Evolutionary conservation across 2,329 filamentous ascomycete genomes (phyloP), one percentile per base, ranked within the genome.

Genomic region (Nothophaeocryptopus gaeumannii): DNA sequence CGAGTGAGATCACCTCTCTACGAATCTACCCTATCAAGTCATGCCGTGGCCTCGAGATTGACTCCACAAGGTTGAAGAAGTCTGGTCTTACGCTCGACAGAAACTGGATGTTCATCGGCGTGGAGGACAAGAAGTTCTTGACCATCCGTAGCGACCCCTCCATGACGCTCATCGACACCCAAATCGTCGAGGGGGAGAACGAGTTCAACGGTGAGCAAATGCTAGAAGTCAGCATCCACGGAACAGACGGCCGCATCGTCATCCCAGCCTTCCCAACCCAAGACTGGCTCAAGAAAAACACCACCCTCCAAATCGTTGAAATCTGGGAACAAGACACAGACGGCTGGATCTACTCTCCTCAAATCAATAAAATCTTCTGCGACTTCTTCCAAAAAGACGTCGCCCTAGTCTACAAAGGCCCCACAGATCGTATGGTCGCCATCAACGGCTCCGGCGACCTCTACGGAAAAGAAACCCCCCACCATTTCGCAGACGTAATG

Each of bases 11-110:
- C 33, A 69, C 70, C n/a, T 68, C 68, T 3, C 70, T 85, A 9
- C 76, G 75, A 48, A 74, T 84, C 58, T 84, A 85, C 62, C 82
- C 82, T 10, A 80, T 85, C 60, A 85, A 85, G 62, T 85, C 82
- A 53, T 85, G 83, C 58, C 80, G 83, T 39, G 82, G 82, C 8
- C 73, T 85, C 57, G 71, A 76, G 35, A 70, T 85, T 8, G 64
- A 74, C 12, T 74, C 72, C 2, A 74, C 79, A 2, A 72, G 69
- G 4, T 70, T 85, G 1, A 71, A 77, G 31, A 74, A 73, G 39
- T 76, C 79, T 3, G 82, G 82, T 0, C 72, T 85, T 9, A 79
- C 82, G 38, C 71, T 85, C 10, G 83, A 85, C 63, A 73, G 82
- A 5, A 77, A 80, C 55, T 85, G 82, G 82, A 85, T 85, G 82